Evolutionary conservation across 345 rosid genomes (phyloP).

Genomic region (Geranium brycei): DNA sequence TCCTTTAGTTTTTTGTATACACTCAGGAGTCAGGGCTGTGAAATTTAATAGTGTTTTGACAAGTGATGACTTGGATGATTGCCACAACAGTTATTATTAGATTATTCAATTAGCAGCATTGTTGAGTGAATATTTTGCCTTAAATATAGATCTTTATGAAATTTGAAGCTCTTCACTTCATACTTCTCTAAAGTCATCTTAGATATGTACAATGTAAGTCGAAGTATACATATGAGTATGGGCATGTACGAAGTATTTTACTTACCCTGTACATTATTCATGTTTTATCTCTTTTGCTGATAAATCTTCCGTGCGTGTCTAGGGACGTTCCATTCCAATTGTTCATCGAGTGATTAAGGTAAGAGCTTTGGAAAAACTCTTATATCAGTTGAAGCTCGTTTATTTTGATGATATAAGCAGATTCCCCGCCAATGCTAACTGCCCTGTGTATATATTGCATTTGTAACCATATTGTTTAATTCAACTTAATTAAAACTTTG

Average conservation of each 20-base stretch:
- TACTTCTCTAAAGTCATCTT: background rate
- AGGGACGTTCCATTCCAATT: slow-evolving; percentile 38
- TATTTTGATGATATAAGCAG: too few species aligned
- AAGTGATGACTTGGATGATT: background rate
- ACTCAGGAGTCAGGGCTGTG: background rate
- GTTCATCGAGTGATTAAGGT: slow-evolving; percentile 45
- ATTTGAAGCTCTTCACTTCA: background rate
- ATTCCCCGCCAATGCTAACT: too few species aligned
- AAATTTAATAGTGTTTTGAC: background rate
- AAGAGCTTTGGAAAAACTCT: background rate
- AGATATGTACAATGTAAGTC: background rate
- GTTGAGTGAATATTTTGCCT: background rate
- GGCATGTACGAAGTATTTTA: background rate
- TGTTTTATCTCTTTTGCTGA: background rate
- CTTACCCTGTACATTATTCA: background rate
- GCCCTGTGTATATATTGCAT: too few species aligned
- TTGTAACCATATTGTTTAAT: too few species aligned
- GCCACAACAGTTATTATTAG: background rate
- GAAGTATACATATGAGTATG: background rate
- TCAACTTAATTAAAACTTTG: background rate
- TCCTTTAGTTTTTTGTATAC: background rate
- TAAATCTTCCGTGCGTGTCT: background rate
- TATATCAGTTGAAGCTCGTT: too few species aligned
- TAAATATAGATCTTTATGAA: background rate
- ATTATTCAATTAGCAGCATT: background rate